Evolutionary conservation across 345 rosid species (phyloP), one percentile per base, ranked within the genome.

Genomic region (Gossypium raimondii): DNA sequence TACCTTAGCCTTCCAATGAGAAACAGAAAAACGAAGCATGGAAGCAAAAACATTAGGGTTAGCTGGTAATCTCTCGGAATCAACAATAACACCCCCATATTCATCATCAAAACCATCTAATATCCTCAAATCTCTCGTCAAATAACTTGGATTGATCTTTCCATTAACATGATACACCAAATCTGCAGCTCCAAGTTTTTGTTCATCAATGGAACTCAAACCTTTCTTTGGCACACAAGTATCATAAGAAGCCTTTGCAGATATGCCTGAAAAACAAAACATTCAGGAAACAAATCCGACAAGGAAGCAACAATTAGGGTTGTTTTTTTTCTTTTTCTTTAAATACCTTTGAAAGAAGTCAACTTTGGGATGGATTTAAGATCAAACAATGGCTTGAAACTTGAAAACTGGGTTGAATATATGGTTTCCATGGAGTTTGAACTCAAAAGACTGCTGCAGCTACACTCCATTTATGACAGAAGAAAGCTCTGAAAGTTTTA

Each of bases 1-100:
- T 81, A 90, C 98, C 97, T 74, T 78, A 16, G 73, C 75, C 81
- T 83, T 86, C 98, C 98, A 94, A 18, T 85, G 90, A 2, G 73
- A 83, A 34, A 94, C 81, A 12, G 97, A 94, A 55, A 63, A 75
- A 2, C 73, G 81, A 77, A 94, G 94, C 76, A 80, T 67, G 17
- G 86, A 82, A 63, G 86, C 80, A 47, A 92, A 94, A n/a, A 51
- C 78, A 16, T 63, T 55, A 1, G 88, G 84, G 55, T 84, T 81
- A 43, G 80, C 51, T 1, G 98, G 97, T 77, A 92, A 80, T 48
- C 83, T 84, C 45, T 75, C 80, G 11, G 92, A 87, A 82, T 94
- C 89, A 78, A 94, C 91, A 18, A 92, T 80, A 64, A 94, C 84
- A 73, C 97, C 97, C 11, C 90, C 97, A 73, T 94, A 94, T 63